phyloP scores from a whole-genome alignment of 495 filamentous ascomycete species.

The Parathielavia hyrcaniae region DNA sequence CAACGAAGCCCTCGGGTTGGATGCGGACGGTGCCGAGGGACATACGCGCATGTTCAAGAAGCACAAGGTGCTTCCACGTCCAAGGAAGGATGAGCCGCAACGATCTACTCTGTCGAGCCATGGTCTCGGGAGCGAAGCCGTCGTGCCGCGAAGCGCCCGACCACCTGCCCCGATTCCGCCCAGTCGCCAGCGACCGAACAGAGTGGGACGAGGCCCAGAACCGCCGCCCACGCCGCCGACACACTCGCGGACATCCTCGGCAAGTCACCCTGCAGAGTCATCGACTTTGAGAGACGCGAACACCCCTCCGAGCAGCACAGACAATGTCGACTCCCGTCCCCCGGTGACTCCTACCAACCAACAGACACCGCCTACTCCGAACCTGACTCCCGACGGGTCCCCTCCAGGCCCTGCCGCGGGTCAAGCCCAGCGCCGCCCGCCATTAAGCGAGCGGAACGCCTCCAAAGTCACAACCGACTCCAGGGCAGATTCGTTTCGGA shows the following conservation, averaged over 20 bases:
- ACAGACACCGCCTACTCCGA: conserved; percentile 63
- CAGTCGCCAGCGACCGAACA: conserved; percentile 28
- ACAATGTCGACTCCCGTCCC: conserved; percentile 26
- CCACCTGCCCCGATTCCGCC: conserved; percentile 23
- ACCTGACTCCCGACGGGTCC: conserved; percentile 65
- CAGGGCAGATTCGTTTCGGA: conserved; percentile 66
- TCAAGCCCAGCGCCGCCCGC: conserved; percentile 37
- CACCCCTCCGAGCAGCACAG: conserved; percentile 32
- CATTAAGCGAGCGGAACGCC: conserved; percentile 37
- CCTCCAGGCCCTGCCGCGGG: conserved; percentile 49
- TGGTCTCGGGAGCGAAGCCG: conserved; percentile 18
- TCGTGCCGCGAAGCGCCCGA: conserved; percentile 23
- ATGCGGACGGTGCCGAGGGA: conserved; percentile 15
- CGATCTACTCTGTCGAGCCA: conserved; percentile 16
- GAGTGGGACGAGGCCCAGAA: conserved; percentile 35
- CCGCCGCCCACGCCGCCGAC: conserved; percentile 50
- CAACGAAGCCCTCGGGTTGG: conserved; percentile 17
- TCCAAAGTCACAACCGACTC: conserved; percentile 48
- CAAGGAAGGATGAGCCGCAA: conserved; percentile 33
- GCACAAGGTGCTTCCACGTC: conserved; percentile 50
- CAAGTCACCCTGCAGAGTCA: conserved; percentile 34
- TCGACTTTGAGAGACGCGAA: conserved; percentile 33
- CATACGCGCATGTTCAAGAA: conserved; percentile 46
- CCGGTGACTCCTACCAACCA: conserved; percentile 56
- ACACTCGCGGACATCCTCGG: conserved; percentile 48